phyloP scores from a whole-genome alignment of 1,284 basidiomycete species.

The Pholiota adiposa region DNA sequence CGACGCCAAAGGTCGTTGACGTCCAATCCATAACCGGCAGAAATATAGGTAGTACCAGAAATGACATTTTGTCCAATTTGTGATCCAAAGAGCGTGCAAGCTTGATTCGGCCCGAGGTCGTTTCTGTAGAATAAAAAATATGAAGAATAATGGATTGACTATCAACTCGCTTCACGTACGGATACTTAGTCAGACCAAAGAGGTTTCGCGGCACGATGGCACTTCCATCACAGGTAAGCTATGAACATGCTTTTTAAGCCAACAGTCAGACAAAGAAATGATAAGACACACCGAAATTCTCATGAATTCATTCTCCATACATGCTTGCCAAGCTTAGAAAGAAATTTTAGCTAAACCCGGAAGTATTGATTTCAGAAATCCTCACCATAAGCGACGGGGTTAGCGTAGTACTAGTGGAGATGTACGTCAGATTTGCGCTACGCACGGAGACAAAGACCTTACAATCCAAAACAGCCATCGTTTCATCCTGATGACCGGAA shows the following conservation, averaged over 20 bases:
- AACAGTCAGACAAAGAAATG: not conserved
- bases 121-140: constrained; percentile 19
- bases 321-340: constrained; percentile 65
- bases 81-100: constrained; percentile 69
- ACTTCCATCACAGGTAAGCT: constrained; percentile 70
- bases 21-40: constrained; percentile 54
- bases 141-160: not conserved
- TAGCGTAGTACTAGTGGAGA: constrained; percentile 64
- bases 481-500: constrained; percentile 80
- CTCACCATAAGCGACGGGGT: constrained; percentile 77
- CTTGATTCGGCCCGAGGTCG: constrained; percentile 64
- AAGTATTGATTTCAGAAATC: not conserved
- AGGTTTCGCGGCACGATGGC: constrained; percentile 78
- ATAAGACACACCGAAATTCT: constrained; percentile 54
- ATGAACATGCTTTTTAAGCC: constrained; percentile 4
- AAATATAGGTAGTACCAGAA: constrained; percentile 61
- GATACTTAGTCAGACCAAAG: constrained; percentile 64
- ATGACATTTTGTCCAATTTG: constrained; percentile 51
- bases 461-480: constrained; percentile 90
- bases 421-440: constrained; percentile 1
- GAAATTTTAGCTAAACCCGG: not conserved
- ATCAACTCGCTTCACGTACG: constrained; percentile 47
- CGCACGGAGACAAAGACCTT: constrained; percentile 21
- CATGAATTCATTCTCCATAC: constrained; percentile 87
- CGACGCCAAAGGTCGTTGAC: constrained; percentile 63